A percentile compares a stretch with the other conserved stretches of the same genome.
phyloP scores from a whole-genome alignment of 306 rosid species.

The Quercus parvula region DNA sequence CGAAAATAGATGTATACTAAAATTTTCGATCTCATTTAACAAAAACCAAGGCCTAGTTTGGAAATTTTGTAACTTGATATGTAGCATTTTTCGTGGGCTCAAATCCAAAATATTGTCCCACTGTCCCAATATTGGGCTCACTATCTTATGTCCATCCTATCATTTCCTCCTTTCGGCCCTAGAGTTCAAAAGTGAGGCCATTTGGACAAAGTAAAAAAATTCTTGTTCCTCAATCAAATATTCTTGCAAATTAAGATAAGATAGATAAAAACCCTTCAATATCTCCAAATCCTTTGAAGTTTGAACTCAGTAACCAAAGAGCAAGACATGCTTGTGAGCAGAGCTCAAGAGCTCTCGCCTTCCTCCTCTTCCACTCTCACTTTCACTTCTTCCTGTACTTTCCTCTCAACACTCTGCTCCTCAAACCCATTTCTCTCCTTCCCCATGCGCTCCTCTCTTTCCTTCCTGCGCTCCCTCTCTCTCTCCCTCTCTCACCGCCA shows the following conservation, averaged over 20 bases:
- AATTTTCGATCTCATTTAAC: no score
- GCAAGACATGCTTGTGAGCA: conserved; percentile 21
- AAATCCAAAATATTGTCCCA: no score
- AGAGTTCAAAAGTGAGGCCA: no score
- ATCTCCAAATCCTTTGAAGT: not conserved
- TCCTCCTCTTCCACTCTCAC: not conserved
- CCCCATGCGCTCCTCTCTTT: conserved; percentile 21
- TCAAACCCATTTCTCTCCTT: not conserved
- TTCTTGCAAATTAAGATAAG: no score
- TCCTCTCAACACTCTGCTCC: not conserved
- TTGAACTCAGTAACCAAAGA: not conserved
- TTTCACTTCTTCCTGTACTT: not conserved
- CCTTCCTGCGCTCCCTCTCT: conserved; percentile 23
- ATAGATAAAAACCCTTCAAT: not conserved
- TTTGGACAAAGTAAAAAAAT: no score
- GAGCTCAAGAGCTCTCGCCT: conserved; percentile 10
- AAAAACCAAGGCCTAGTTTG: no score
- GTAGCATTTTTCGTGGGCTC: no score
- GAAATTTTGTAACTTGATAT: no score
- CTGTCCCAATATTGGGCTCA: no score
- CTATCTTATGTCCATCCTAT: no score
- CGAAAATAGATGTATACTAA: no score
- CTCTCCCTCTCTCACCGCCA: conserved; percentile 14
- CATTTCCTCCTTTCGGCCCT: not conserved
- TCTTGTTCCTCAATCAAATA: no score